Conservation (phyloP, 306 rosid genomes). For the Trichosanthes truncata region DNA sequence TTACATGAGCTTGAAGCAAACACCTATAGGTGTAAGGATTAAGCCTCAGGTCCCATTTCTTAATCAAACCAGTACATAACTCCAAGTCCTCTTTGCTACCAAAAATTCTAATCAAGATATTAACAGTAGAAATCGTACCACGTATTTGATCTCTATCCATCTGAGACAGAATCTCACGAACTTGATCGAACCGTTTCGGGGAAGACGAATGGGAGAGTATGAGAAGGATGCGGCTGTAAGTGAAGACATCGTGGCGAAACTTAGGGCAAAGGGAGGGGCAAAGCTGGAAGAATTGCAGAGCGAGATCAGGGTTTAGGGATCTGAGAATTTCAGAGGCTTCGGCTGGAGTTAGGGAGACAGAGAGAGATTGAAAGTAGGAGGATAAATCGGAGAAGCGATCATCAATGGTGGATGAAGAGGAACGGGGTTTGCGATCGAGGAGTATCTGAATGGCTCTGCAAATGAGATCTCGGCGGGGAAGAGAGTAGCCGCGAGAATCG, state of each 20-base stretch:
- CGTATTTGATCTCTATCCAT: slow-evolving; percentile 39
- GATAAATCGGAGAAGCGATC: slow-evolving; percentile 79
- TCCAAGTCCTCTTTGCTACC: slow-evolving; percentile 43
- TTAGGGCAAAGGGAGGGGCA: slow-evolving; percentile 56
- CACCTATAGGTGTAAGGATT: slow-evolving; percentile 78
- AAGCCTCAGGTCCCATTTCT: slow-evolving; percentile 66
- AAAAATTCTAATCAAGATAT: slow-evolving; percentile 57
- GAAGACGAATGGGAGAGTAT: slow-evolving; percentile 68
- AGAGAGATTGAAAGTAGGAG: slow-evolving; percentile 51
- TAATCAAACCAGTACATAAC: slow-evolving; percentile 39
- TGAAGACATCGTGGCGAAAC: slow-evolving; percentile 66
- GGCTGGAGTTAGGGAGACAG: slow-evolving; percentile 47
- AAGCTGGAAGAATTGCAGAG: slow-evolving; percentile 58
- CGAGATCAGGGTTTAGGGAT: slow-evolving; percentile 59
- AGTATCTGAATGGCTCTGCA: slow-evolving; percentile 73
- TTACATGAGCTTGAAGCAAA: slow-evolving; percentile 74
- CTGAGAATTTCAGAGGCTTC: slow-evolving; percentile 88
- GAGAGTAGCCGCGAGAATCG: slow-evolving; percentile 58
- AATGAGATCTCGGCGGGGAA: slow-evolving; percentile 74
- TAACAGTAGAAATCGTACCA: slow-evolving; percentile 77
- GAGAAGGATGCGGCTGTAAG: slow-evolving; percentile 66
- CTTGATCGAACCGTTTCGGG: slow-evolving; percentile 42
- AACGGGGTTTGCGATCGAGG: slow-evolving; percentile 28
- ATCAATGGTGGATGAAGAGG: neutral
- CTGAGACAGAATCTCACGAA: slow-evolving; percentile 35